A percentile compares a stretch with the other conserved stretches of the same genome.
These are phyloP conservation scores for Sporothrix brasiliensis DNA, from an alignment of 2,329 filamentous ascomycete species.

Conservation along the genomic window DNA sequence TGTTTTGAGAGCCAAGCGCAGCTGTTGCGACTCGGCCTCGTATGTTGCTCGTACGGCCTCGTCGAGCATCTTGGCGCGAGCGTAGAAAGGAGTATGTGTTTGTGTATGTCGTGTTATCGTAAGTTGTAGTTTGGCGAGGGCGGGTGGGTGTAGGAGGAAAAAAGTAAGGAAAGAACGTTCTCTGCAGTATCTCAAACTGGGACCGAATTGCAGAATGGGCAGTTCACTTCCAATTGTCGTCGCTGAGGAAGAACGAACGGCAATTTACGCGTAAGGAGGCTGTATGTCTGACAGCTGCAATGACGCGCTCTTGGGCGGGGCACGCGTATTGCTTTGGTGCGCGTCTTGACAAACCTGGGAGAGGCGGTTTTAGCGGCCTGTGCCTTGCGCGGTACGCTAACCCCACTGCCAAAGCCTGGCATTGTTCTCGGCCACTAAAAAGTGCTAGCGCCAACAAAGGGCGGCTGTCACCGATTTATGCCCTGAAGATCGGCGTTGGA, in stretches of 20 bases:
- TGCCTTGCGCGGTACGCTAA: slow-evolving; percentile 13
- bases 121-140: not conserved
- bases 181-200: not conserved
- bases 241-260: not conserved
- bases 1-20: slow-evolving; percentile 71
- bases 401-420: not conserved
- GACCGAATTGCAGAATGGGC: slow-evolving; percentile 4
- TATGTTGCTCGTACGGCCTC: slow-evolving; percentile 49
- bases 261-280: slow-evolving; percentile 24
- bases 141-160: no score
- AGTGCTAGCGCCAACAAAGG: slow-evolving; percentile 12
- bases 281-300: not conserved
- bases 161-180: not conserved
- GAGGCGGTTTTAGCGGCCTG: not conserved
- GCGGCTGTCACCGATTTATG: slow-evolving; percentile 19
- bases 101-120: not conserved
- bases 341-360: slow-evolving; percentile 8
- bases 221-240: not conserved
- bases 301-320: slow-evolving; percentile 19
- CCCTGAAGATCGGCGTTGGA: not conserved
- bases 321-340: slow-evolving; percentile 1
- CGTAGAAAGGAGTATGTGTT: not conserved
- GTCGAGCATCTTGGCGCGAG: slow-evolving; percentile 49
- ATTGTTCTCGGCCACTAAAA: slow-evolving; percentile 11
- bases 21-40: slow-evolving; percentile 54